Conservation (phyloP, 1,139 yeast genomes). For the Yamadazyma kanchanaburiensis region DNA sequence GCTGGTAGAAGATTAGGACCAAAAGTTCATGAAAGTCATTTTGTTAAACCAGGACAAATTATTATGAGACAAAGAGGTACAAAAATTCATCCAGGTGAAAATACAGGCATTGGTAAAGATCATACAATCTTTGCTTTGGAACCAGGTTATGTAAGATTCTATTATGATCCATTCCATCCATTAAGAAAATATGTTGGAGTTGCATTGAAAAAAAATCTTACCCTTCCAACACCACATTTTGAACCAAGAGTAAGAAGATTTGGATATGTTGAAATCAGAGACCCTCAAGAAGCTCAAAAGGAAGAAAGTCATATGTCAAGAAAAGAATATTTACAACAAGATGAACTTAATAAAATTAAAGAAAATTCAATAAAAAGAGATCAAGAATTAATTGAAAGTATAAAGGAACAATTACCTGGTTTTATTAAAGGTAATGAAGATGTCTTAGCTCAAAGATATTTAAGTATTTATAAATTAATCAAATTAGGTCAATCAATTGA, state of each 20-base stretch:
- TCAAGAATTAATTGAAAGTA: slow-evolving; percentile 18
- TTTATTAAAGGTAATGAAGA: slow-evolving; percentile 26
- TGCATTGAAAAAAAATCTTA: slow-evolving; percentile 60
- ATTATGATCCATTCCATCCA: slow-evolving; percentile 96
- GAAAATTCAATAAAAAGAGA: slow-evolving; percentile 30
- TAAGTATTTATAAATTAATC: slow-evolving; percentile 33
- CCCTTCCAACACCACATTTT: slow-evolving; percentile 86
- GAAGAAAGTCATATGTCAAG: slow-evolving; percentile 59
- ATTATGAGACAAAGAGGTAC: slow-evolving; percentile 96
- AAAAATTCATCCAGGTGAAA: slow-evolving; percentile 93
- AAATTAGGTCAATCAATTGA: slow-evolving; percentile 27
- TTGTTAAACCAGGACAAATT: slow-evolving; percentile 76
- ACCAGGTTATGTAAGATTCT: slow-evolving; percentile 90
- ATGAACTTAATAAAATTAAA: slow-evolving; percentile 32
- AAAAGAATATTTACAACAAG: slow-evolving; percentile 58
- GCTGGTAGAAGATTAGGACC: slow-evolving; percentile 95
- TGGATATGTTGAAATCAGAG: slow-evolving; percentile 60
- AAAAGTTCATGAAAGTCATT: slow-evolving; percentile 73
- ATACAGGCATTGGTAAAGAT: slow-evolving; percentile 86
- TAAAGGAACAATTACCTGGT: slow-evolving; percentile 16
- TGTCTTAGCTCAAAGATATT: slow-evolving; percentile 46
- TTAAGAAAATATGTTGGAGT: slow-evolving; percentile 87
- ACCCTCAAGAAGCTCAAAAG: slow-evolving; percentile 46
- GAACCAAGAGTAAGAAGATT: slow-evolving; percentile 82
- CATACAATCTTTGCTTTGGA: slow-evolving; percentile 90